These are phyloP conservation scores for Aspergillus heteromorphus DNA, from an alignment of 495 filamentous ascomycete species.

Conservation along the genomic window DNA sequence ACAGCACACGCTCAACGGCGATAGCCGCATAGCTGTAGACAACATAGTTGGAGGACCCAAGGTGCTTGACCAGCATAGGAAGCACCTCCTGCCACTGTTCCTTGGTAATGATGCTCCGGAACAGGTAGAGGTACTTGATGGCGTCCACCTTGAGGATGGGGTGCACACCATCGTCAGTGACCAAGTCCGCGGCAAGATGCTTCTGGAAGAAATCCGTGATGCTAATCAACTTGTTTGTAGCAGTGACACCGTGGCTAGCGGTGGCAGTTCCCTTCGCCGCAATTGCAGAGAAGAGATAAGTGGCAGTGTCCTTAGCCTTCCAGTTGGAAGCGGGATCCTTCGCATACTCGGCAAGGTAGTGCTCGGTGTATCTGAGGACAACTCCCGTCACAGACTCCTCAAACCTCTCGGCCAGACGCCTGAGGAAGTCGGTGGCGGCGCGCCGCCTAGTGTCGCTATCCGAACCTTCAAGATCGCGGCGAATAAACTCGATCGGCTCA, in stretches of 20 bases:
- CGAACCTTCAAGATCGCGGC: slow-evolving; percentile 91
- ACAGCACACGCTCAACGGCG: slow-evolving; percentile 82
- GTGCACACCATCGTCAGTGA: slow-evolving; percentile 57
- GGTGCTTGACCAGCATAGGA: slow-evolving; percentile 81
- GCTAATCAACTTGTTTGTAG: slow-evolving; percentile 76
- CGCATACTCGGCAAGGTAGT: slow-evolving; percentile 66
- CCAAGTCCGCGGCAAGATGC: slow-evolving; percentile 77
- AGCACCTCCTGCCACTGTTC: slow-evolving; percentile 84
- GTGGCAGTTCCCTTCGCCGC: slow-evolving; percentile 87
- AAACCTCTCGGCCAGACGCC: slow-evolving; percentile 81
- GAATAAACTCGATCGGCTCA: slow-evolving; percentile 97
- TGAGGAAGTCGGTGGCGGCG: slow-evolving; percentile 89
- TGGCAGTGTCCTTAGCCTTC: slow-evolving; percentile 95
- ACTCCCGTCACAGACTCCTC: slow-evolving; percentile 75
- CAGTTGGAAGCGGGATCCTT: slow-evolving; percentile 69
- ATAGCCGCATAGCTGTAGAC: slow-evolving; percentile 97
- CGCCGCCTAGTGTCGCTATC: slow-evolving; percentile 89
- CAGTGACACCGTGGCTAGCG: slow-evolving; percentile 77
- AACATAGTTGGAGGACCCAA: slow-evolving; percentile 83
- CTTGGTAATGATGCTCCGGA: slow-evolving; percentile 84
- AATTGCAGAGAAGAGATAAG: slow-evolving; percentile 90
- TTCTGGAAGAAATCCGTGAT: slow-evolving; percentile 90
- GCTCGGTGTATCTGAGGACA: slow-evolving; percentile 74
- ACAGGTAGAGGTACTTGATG: slow-evolving; percentile 94
- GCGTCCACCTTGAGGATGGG: slow-evolving; percentile 94